Evolutionary conservation across 2,329 filamentous ascomycete species (phyloP).

Genomic region (Amauroascus niger): DNA sequence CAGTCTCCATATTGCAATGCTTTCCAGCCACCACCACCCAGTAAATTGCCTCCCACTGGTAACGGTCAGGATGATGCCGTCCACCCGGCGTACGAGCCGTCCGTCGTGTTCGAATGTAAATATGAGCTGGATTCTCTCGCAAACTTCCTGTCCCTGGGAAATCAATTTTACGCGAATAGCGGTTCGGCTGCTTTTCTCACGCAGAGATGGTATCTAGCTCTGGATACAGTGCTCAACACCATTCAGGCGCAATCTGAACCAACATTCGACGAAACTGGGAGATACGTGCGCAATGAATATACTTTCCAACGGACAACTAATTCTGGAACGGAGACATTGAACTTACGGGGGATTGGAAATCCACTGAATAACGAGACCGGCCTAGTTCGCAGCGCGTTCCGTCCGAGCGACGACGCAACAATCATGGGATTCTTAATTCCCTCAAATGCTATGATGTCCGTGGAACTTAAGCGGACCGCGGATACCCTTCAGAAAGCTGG

Average conservation of each 20-base stretch:
- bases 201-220: conserved; percentile 64
- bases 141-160: conserved; percentile 75
- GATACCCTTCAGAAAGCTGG: conserved; percentile 53
- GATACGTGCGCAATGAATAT: conserved; percentile 65
- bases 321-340: conserved; percentile 81
- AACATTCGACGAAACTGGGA: conserved; percentile 65
- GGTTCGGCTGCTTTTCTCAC: conserved; percentile 69
- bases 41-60: conserved; percentile 57
- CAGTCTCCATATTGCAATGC: conserved; percentile 95
- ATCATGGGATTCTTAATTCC: conserved; percentile 93
- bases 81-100: conserved; percentile 75
- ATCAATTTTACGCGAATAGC: conserved; percentile 77
- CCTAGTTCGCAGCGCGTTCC: conserved; percentile 80
- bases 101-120: conserved; percentile 92
- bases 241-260: conserved; percentile 68
- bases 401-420: conserved; percentile 88
- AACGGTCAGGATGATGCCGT: conserved; percentile 79
- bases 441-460: conserved; percentile 90
- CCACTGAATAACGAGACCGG: conserved; percentile 76
- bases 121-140: conserved; percentile 95
- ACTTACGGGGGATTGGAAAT: conserved; percentile 75
- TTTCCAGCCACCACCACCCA: conserved; percentile 86
- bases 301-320: conserved; percentile 76
- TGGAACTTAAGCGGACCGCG: conserved; percentile 69
- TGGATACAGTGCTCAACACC: conserved; percentile 63